phyloP scores from a whole-genome alignment of 1,139 yeast species.

The Yarrowia galli region DNA sequence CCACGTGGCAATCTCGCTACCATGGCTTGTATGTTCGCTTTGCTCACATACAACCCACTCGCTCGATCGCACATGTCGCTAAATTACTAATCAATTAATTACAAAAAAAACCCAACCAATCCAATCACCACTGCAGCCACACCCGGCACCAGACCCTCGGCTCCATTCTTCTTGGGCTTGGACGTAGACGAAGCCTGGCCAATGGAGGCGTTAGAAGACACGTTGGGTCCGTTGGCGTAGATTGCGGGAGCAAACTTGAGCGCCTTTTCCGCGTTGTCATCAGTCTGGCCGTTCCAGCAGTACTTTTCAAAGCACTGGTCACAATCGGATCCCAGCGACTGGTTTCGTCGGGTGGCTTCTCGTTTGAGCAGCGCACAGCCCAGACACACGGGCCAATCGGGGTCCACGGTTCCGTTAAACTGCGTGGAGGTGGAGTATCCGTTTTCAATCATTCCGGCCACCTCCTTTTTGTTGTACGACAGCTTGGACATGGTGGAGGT shows the following conservation, averaged over 20 bases:
- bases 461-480: conserved; percentile 65
- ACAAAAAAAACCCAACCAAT: conserved; percentile 11
- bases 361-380: conserved; percentile 90
- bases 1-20: too few species aligned
- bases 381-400: conserved; percentile 78
- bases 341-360: conserved; percentile 74
- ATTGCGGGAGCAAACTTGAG: conserved; percentile 15
- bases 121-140: conserved; percentile 26
- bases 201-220: conserved; percentile 28
- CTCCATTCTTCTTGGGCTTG: conserved; percentile 39
- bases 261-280: conserved; percentile 40
- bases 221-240: conserved; percentile 29
- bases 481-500: conserved; percentile 70
- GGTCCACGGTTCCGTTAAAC: conserved; percentile 68
- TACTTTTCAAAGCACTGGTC: conserved; percentile 71
- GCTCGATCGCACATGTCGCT: background rate
- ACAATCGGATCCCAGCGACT: conserved; percentile 74
- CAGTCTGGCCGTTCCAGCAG: conserved; percentile 80
- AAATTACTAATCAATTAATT: background rate
- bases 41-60: too few species aligned
- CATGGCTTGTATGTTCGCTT: too few species aligned
- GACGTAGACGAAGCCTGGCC: conserved; percentile 23
- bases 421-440: conserved; percentile 78
- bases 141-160: conserved; percentile 21
- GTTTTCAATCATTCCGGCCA: conserved; percentile 68